Evolutionary conservation across 805 yeast genomes (phyloP).

Genomic region (Sugiyamaella boreocaroliniensis): DNA sequence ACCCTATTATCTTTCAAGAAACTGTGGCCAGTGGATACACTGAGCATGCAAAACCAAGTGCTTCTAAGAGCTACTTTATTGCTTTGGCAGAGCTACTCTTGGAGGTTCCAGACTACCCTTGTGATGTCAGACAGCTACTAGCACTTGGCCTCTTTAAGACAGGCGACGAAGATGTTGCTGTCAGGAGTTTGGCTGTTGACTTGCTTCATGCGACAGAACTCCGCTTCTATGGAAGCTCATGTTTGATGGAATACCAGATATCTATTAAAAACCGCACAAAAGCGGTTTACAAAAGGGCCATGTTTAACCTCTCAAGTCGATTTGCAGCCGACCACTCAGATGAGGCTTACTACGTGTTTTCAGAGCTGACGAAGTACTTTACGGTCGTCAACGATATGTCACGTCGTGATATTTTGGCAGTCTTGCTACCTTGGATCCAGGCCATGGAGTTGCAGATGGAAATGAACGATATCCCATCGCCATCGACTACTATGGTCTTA

Average conservation of each 20-base stretch:
- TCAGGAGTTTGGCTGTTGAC: constrained; percentile 65
- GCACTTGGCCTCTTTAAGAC: constrained; percentile 72
- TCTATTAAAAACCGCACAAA: constrained; percentile 67
- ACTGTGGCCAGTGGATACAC: constrained; percentile 68
- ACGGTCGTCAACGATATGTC: constrained; percentile 52
- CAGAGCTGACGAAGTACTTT: constrained; percentile 65
- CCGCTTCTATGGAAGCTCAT: constrained; percentile 47
- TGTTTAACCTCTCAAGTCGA: constrained; percentile 69
- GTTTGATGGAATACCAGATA: constrained; percentile 55
- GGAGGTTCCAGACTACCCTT: constrained; percentile 41
- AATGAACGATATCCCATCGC: constrained; percentile 27
- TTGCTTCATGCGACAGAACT: constrained; percentile 63
- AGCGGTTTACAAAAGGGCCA: constrained; percentile 80
- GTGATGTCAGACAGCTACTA: constrained; percentile 57
- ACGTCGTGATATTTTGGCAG: constrained; percentile 71
- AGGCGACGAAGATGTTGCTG: constrained; percentile 63
- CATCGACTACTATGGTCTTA: constrained; percentile 58
- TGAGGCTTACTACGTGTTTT: constrained; percentile 54
- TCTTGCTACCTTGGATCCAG: constrained; percentile 90
- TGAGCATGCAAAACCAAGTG: constrained; percentile 36
- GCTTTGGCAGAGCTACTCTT: constrained; percentile 62
- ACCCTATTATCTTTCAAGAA: constrained; percentile 46
- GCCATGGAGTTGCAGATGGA: constrained; percentile 56
- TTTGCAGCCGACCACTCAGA: constrained; percentile 58
- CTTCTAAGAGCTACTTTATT: constrained; percentile 63